Evolutionary conservation across 805 yeast species (phyloP), one percentile per base, ranked within the genome.

Genomic region (Diddensiella caesifluorescens): DNA sequence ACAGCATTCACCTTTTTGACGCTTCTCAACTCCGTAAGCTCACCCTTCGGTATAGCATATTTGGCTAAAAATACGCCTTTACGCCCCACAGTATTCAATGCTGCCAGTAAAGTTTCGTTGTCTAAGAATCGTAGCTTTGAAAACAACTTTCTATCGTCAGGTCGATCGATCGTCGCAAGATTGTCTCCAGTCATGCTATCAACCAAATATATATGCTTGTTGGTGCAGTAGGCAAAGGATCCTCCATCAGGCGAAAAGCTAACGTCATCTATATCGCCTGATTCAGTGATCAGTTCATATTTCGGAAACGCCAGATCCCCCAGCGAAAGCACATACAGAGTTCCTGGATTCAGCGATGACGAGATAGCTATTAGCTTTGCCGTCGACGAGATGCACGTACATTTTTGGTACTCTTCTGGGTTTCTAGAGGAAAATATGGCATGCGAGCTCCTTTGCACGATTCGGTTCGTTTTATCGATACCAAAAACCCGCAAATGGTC

Each of bases 231-330:
- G 33, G 80, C 73, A 49, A 86, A 64, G 30, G 76, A 64, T 52
- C 77, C 74, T 2, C 86, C 89, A 50, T 76, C 77, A 2, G 82
- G 80, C 34, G 80, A 75, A 50, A 86, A 72, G 37, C 76, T 71
- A 47, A 84, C 65, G 57, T 87, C 95, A 13, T 68, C 68, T 1
- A 87, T 72, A 43, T 68, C 75, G 13, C 42, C 35, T 10, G 40
- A 30, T 9, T 32, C 35, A 21, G 27, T 18, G 5, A 22, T 23
- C 22, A 39, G 39, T 16, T 38, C 20, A 26, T 42, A 42, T 72
- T 54, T 72, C 78, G 52, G 68, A 71, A 32, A 68, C 7, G 32
- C 12, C 7, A 13, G 32, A 21, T 74, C 65, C 4, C 68, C 72
- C 4, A 74, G 71, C 48, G 80, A 75, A 46, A 86, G 73, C 16